Conservation (phyloP, 2,329 filamentous ascomycete species). For the Pseudocercospora macadamiae region DNA sequence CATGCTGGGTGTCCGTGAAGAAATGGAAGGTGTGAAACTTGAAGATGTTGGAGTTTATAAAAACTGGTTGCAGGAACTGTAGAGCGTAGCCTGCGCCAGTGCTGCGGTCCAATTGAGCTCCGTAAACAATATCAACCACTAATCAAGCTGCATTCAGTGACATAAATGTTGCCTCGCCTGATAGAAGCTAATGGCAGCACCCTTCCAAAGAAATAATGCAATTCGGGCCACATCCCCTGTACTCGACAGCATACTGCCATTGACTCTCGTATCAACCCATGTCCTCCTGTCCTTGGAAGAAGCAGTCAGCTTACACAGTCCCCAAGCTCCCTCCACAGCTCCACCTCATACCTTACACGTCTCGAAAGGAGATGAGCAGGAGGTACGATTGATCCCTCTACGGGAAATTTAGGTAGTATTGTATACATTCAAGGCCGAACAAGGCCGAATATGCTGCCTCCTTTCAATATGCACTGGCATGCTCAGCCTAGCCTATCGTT, state of each 20-base stretch:
- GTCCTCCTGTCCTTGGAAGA: not conserved
- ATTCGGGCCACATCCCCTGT: not conserved
- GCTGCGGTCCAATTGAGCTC: too few relatives aligned
- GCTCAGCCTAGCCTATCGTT: too few relatives aligned
- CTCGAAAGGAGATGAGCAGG: not conserved
- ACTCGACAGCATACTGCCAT: not conserved
- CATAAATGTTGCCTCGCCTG: not conserved
- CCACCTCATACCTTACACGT: not conserved
- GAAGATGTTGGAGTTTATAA: constrained; percentile 47
- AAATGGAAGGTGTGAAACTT: constrained; percentile 65
- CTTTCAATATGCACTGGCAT: too few relatives aligned
- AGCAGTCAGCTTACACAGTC: constrained; percentile 2
- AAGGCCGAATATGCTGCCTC: too few relatives aligned
- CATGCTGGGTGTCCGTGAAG: constrained; percentile 70
- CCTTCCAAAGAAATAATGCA: too few relatives aligned
- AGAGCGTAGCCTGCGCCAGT: not conserved
- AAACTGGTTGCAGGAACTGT: constrained; percentile 36
- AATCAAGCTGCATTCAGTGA: not conserved
- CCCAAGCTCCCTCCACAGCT: not conserved
- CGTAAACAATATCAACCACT: not conserved
- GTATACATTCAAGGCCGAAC: too few relatives aligned
- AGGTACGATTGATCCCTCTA: too few relatives aligned
- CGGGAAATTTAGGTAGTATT: too few relatives aligned
- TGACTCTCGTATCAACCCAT: not conserved
- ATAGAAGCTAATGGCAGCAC: too few relatives aligned